A percentile compares a stretch with the other conserved stretches of the same genome.
These are phyloP conservation scores for Apophysomyces ossiformis DNA, from an alignment of 371 early-diverging fungal species.

Conservation along the genomic window DNA sequence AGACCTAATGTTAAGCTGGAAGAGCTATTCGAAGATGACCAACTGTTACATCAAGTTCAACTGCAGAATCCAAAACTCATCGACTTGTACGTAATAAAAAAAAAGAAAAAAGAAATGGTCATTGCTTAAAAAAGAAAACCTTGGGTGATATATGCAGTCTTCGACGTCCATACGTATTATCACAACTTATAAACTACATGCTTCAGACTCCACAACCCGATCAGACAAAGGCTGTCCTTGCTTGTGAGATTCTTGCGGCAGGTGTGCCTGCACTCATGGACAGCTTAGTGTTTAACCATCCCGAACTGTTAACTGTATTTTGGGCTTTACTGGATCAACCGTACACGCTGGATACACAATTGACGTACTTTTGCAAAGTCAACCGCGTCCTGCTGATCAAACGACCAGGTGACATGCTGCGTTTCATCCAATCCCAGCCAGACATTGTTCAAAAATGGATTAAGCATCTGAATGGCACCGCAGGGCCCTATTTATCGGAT, in stretches of 20 bases:
- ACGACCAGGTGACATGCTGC: conserved; percentile 26
- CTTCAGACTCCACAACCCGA: conserved; percentile 9
- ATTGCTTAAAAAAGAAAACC: not conserved
- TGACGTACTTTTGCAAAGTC: conserved; percentile 27
- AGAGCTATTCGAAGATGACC: conserved; percentile 24
- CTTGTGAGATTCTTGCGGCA: conserved; percentile 30
- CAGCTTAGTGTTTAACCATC: conserved; percentile 25
- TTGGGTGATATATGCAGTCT: conserved; percentile 10
- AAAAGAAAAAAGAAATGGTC: not conserved
- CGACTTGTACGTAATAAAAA: conserved; percentile 21
- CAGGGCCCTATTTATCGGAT: conserved; percentile 22
- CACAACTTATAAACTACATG: conserved; percentile 27
- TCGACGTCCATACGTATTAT: conserved; percentile 24
- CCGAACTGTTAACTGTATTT: conserved; percentile 24
- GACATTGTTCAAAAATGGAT: conserved; percentile 27
- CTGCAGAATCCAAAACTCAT: conserved; percentile 26
- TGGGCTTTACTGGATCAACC: conserved; percentile 29
- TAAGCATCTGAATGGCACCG: conserved; percentile 20
- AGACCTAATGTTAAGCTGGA: conserved; percentile 24
- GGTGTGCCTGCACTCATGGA: conserved; percentile 31
- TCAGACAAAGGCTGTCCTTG: not conserved
- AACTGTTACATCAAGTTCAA: conserved; percentile 28
- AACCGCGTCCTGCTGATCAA: conserved; percentile 22
- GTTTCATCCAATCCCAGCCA: conserved; percentile 17
- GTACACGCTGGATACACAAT: conserved; percentile 19